phyloP scores from a whole-genome alignment of 2,329 filamentous ascomycete genomes.

The Sordariomycetes sp. region DNA sequence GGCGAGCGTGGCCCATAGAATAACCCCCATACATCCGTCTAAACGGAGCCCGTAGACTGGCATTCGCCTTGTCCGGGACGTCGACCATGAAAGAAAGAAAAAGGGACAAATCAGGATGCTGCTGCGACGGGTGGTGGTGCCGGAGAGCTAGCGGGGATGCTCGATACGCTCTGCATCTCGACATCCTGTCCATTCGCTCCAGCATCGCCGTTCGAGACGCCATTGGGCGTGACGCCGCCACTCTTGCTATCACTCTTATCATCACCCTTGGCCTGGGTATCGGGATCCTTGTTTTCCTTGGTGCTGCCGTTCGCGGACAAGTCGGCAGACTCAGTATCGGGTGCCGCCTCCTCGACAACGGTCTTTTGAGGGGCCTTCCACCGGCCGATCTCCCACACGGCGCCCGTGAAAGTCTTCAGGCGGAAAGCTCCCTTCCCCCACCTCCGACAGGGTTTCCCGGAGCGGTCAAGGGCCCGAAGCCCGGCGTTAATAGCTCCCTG shows the following conservation, averaged over 20 bases:
- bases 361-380: slow-evolving; percentile 68
- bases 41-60: neutral
- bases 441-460: slow-evolving; percentile 82
- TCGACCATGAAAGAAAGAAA: neutral
- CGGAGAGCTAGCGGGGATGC: slow-evolving; percentile 40
- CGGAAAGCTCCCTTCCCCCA: slow-evolving; percentile 78
- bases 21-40: neutral
- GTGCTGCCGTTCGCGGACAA: slow-evolving; percentile 36
- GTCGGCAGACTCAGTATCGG: slow-evolving; percentile 1
- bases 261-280: slow-evolving; percentile 31
- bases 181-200: slow-evolving; percentile 17
- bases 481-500: slow-evolving; percentile 96
- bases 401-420: slow-evolving; percentile 87
- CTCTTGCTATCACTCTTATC: slow-evolving; percentile 36
- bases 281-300: slow-evolving; percentile 54
- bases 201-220: neutral
- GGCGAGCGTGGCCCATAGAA: neutral
- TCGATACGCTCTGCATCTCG: slow-evolving; percentile 42
- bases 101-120: slow-evolving; percentile 19
- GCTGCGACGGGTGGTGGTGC: slow-evolving; percentile 35
- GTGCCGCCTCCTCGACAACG: slow-evolving; percentile 33
- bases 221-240: slow-evolving; percentile 17
- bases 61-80: neutral
- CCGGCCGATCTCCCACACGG: slow-evolving; percentile 68
- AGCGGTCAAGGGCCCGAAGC: slow-evolving; percentile 84